Evolutionary conservation across 2,329 filamentous ascomycete genomes (phyloP).

Genomic region (Lasiodiplodia sp.): DNA sequence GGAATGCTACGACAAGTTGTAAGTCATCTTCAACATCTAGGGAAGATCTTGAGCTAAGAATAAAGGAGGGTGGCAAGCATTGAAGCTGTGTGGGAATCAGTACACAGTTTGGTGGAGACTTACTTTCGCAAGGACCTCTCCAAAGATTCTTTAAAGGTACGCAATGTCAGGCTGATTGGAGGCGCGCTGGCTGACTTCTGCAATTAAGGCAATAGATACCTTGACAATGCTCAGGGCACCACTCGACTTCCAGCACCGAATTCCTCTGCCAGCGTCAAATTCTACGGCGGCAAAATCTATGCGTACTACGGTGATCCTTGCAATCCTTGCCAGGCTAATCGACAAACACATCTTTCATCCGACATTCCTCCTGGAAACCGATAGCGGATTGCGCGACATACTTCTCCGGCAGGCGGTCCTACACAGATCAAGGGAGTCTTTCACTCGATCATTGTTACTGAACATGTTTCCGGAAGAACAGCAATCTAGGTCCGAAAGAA

Average conservation of each 20-base stretch:
- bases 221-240: constrained; percentile 10
- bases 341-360: constrained; percentile 44
- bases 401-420: neutral
- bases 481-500: neutral
- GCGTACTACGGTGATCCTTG: constrained; percentile 41
- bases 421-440: neutral
- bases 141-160: neutral
- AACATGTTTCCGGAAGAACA: constrained; percentile 15
- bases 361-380: constrained; percentile 38
- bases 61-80: neutral
- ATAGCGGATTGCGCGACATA: constrained; percentile 30
- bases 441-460: constrained; percentile 3
- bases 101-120: neutral
- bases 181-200: neutral
- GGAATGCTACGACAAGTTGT: neutral
- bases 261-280: constrained; percentile 44
- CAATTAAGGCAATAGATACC: neutral
- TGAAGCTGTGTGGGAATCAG: neutral
- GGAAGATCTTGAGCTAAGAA: neutral
- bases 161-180: neutral
- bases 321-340: constrained; percentile 39
- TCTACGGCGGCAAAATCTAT: constrained; percentile 43
- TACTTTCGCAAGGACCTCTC: constrained; percentile 1
- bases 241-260: constrained; percentile 30
- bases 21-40: neutral